A percentile compares a stretch with the other conserved stretches of the same genome.
These are phyloP conservation scores for Backusella australiensis DNA, from an alignment of 192 early-diverging fungal genomes.

Conservation along the genomic window DNA sequence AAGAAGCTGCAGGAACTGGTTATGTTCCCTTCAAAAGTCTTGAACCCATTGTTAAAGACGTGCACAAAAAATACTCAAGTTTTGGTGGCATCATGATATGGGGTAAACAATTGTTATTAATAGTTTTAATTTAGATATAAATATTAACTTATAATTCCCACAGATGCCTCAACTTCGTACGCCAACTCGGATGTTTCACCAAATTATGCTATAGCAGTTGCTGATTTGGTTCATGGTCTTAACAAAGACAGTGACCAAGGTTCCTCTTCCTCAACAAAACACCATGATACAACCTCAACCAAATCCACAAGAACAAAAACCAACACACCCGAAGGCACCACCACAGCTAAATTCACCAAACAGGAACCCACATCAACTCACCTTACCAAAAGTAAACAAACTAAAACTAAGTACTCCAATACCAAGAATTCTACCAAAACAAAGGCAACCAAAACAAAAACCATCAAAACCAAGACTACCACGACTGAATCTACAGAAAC, in stretches of 20 bases:
- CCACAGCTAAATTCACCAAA: neutral
- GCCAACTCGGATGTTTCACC: constrained; percentile 42
- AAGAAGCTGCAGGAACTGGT: constrained; percentile 56
- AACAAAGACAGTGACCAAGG: neutral
- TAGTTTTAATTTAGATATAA: neutral
- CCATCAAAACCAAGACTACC: constrained; percentile 16
- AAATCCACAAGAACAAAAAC: neutral
- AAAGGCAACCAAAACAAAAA: constrained; percentile 15
- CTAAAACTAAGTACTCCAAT: neutral
- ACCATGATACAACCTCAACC: neutral
- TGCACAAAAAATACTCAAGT: constrained; percentile 46
- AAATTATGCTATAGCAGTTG: constrained; percentile 29
- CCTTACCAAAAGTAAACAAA: neutral
- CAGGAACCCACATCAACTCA: neutral
- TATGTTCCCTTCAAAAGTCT: constrained; percentile 49
- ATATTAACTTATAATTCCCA: neutral
- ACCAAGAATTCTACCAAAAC: neutral
- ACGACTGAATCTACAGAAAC: constrained; percentile 27
- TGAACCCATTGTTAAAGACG: constrained; percentile 47
- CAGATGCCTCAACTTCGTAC: constrained; percentile 60
- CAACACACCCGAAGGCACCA: neutral
- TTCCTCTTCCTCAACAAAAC: neutral
- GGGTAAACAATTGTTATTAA: constrained; percentile 31
- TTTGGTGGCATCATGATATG: constrained; percentile 77
- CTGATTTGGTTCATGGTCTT: constrained; percentile 12